Percentiles rank a stretch among this genome's conserved stretches.
Evolutionary conservation across 495 filamentous ascomycete species (phyloP).

Genomic region (Neurospora discreta): DNA sequence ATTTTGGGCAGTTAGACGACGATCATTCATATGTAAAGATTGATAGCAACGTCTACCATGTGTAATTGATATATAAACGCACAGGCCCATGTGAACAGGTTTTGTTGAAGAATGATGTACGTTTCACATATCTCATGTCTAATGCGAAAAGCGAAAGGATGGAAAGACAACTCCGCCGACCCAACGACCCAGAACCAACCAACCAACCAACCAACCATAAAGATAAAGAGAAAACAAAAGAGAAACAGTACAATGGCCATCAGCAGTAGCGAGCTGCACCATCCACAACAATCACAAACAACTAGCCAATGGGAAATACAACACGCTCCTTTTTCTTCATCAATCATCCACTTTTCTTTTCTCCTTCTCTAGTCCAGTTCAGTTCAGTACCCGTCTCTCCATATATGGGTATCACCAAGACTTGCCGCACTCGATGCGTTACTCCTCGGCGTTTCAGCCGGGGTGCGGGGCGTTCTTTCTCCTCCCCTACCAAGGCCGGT

Average conservation of each 20-base stretch:
- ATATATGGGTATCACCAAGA: slow-evolving; percentile 46
- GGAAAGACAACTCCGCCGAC: not conserved
- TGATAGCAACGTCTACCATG: not conserved
- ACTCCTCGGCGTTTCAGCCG: not conserved
- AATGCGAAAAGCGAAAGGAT: not conserved
- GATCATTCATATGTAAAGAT: not conserved
- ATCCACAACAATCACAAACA: not conserved
- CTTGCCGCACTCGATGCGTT: slow-evolving; percentile 34
- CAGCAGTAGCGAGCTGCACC: not conserved
- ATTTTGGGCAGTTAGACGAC: not conserved
- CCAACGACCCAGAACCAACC: not conserved
- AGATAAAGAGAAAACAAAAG: no score
- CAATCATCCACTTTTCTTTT: not conserved
- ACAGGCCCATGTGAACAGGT: not conserved
- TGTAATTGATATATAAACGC: not conserved
- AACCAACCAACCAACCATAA: no score
- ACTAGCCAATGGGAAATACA: not conserved
- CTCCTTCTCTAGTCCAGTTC: not conserved
- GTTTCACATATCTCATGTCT: not conserved
- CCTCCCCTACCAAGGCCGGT: not conserved
- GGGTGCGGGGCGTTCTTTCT: slow-evolving; percentile 1
- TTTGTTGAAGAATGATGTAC: not conserved
- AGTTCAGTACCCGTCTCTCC: slow-evolving; percentile 23
- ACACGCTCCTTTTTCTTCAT: not conserved
- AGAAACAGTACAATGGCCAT: not conserved